Evolutionary conservation across 2,329 filamentous ascomycete genomes (phyloP), one percentile per base, ranked within the genome.

Genomic region (Bretziella fagacearum): DNA sequence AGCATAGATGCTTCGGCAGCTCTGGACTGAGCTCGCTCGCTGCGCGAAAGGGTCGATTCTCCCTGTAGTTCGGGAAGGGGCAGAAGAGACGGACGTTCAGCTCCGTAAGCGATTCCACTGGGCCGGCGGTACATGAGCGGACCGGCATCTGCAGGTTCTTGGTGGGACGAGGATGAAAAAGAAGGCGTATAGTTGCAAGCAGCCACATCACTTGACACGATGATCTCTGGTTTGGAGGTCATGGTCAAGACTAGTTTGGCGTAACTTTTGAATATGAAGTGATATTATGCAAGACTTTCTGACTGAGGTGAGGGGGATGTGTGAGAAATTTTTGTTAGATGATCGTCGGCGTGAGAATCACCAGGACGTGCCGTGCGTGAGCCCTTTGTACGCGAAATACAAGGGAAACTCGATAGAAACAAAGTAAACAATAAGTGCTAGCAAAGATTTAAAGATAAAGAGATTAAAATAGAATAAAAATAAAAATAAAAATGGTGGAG

Each of bases 91-190:
- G 81, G 79, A 46, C 84, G 70, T 1, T 77, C 71, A 20, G 79
- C 79, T 10, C 80, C 81, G 51, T 74, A 83, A 25, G 80, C 78
- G 36, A 91, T 78, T 57, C 79, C 81, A 54, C 77, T 82, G 1
- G 85, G 84, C 39, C 85, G 74, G 47, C 82, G 76, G 63, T 91
- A 94, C 55, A 69, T 69, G 57, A 61, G 65, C 47, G 65, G 69
- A n/a, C 63, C 63, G 15, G 58, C 56, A 8, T 63, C 63, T 6
- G 47, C n/a, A 13, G 35, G 32, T 3, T 49, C 62, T 4, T 60
- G 58, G 3, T 61, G 60, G 10, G 61, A 59, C 11, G 47, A 49
- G 11, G 42, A 29, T 10, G 61, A 59, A 11, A 41, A 39, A 8
- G 42, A 26, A 13, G 49, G 49, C 8, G 49, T 32, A 4, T 46